Percentiles rank a stretch among this genome's conserved stretches.
These are phyloP conservation scores for Chamaenerion angustifolium DNA, from an alignment of 345 rosid species.

Conservation along the genomic window DNA sequence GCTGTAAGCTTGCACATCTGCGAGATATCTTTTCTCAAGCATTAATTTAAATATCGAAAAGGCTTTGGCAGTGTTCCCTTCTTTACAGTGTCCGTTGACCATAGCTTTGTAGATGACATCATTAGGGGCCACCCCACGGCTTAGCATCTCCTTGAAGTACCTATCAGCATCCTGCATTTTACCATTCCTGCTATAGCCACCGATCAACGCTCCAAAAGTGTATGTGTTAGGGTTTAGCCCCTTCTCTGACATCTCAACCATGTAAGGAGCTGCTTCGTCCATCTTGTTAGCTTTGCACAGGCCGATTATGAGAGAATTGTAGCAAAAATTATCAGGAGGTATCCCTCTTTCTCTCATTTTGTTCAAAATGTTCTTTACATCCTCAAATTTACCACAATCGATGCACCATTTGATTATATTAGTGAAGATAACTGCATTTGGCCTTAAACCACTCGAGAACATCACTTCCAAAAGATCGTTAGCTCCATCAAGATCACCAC, in stretches of 20 bases:
- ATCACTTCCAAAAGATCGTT: conserved; percentile 33
- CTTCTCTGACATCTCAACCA: conserved; percentile 43
- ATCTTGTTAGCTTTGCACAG: conserved; percentile 60
- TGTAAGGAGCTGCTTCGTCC: conserved; percentile 50
- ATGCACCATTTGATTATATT: conserved; percentile 48
- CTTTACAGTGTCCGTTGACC: conserved; percentile 56
- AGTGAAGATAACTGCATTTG: conserved; percentile 44
- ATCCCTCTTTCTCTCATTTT: conserved; percentile 46
- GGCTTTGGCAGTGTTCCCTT: conserved; percentile 39
- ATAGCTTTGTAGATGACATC: conserved; percentile 34
- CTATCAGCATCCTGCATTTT: conserved; percentile 42
- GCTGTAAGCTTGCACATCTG: conserved; percentile 41
- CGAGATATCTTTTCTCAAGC: conserved; percentile 31
- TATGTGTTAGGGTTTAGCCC: conserved; percentile 56
- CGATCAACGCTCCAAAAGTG: conserved; percentile 57
- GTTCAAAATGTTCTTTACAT: conserved; percentile 36
- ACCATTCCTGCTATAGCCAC: conserved; percentile 43
- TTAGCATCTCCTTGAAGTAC: conserved; percentile 52
- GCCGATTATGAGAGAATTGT: conserved; percentile 58
- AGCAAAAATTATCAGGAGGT: conserved; percentile 56
- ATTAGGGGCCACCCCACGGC: conserved; percentile 45
- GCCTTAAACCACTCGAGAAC: conserved; percentile 43
- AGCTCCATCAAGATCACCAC: conserved; percentile 42
- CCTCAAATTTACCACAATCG: conserved; percentile 33
- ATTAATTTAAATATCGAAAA: conserved; percentile 35